Base-by-base conservation (phyloP, 108 stramenopile species). In the Fragilariopsis cylindrus region DNA sequence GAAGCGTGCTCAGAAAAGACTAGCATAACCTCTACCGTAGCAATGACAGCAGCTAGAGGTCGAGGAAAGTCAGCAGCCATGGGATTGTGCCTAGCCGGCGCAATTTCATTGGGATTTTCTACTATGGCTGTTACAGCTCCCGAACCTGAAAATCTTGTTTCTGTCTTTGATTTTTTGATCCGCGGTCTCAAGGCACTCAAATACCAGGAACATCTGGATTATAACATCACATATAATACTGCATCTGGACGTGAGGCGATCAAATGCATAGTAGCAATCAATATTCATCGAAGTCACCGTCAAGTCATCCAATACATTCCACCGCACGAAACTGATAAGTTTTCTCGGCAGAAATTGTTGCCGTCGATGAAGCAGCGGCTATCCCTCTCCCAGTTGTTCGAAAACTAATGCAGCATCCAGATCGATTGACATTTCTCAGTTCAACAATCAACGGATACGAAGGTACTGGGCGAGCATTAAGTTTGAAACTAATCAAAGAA, bases 401-500 rank as follows among this genome's bases (percentile, higher is more conserved):
- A 18, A 77, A 71, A 47, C 78, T 99, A 49, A 87, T 99, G 82
- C 80, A 82, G 2, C 82, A 81, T 48, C 84, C 85, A 8, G 81
- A 89, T 69, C 87, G 92, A 42, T 82, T 98, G 45, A 94, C 95
- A 12, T 99, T 99, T 72, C 60, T 99, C 72, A 92, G 95, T 73
- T 98, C 98, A 21, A 99, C 99, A 7, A 87, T 99, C 56, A 98
- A 97, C 81, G 99, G 99, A 42, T 99, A 99, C 82, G 99, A 99
- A 81, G 99, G 99, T 8, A 99, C 99, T 1, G 99, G 99, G 16
- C 68, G 99, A 43, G 92, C 98, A 3, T 81, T 99, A 45, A 96
- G 96, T 71, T 84, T 99, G 40, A 99, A 99, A 77, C 87, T 99
- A 16, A 89, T 99, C 78, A 92, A 97, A 70, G 97, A 98, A 74